Base-by-base conservation (phyloP, 106 monocot species). In the Platanthera guangdongensis region DNA sequence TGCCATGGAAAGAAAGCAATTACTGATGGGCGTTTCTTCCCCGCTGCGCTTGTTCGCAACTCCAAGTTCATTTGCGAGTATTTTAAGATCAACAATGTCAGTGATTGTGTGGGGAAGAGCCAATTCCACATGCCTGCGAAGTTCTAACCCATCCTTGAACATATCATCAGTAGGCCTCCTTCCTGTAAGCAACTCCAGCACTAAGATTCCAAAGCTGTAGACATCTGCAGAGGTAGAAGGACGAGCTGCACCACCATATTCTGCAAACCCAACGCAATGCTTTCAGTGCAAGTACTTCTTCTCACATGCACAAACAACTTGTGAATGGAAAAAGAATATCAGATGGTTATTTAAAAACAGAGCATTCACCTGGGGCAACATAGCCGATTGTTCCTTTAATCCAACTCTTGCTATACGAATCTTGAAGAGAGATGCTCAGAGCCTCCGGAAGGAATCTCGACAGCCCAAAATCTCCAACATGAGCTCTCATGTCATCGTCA, bases 391-490 rank as follows among this genome's bases (percentile, higher is more conserved):
- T 39, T 67, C 67, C 67, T 67, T 67, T 67, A 67, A 67, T 60
- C 19, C 9, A n/a, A 21, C 59, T 60, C 21, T 21, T 18, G 59
- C 21, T 19, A 0, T 1, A 4, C n/a, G 5, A 60, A 60, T 60
- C 19, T 60, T 60, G 59, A 60, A 19, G 21, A 19, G 19, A 19
- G 6, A 9, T 21, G 19, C 21, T 60, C 39, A 39, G 2, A 67
- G 9, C 11, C 5, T 30, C 39, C 12, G 39, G 12, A 67, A 67
- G 8, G 2, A 67, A 22, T 67, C 12, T 67, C 57, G 89, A 82
- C 22, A 85, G 52, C 12, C 88, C 88, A 73, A 88, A 85, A 30
- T 88, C 88, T 72, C 80, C 75, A 2, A 88, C 80, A 73, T 73
- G 83, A 12, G 82, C 85, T 50, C 52, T 52, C 85, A 88, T 77